phyloP scores from a whole-genome alignment of 1,284 basidiomycete genomes.

The Marasmius fiardii region DNA sequence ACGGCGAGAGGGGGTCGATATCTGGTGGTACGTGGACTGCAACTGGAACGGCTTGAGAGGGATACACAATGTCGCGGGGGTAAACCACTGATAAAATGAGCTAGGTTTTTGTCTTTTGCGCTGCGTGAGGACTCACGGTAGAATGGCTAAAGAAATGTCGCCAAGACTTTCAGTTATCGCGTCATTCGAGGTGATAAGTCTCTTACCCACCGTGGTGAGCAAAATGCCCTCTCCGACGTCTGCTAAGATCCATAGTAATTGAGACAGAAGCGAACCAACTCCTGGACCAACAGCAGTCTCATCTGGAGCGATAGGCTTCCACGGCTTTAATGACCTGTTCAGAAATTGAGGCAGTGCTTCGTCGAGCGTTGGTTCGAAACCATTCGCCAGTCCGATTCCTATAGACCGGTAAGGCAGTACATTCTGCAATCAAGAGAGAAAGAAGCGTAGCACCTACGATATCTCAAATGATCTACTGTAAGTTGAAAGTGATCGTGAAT shows the following conservation, averaged over 20 bases:
- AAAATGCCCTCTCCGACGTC: constrained; percentile 14
- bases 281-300: constrained; percentile 10
- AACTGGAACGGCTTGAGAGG: constrained; percentile 9
- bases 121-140: constrained; percentile 4
- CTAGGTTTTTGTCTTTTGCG: not conserved
- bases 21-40: constrained; percentile 11
- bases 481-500: constrained; percentile 10
- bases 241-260: constrained; percentile 13
- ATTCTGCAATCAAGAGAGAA: not conserved
- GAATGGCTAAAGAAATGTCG: not conserved
- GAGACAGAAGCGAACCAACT: constrained; percentile 11
- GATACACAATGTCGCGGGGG: constrained; percentile 12
- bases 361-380: constrained; percentile 2
- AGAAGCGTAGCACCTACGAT: constrained; percentile 5
- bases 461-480: constrained; percentile 10
- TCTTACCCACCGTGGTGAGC: constrained; percentile 11
- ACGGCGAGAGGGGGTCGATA: constrained; percentile 10
- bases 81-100: constrained; percentile 8
- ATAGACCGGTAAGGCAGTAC: not conserved
- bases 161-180: not conserved
- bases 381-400: constrained; percentile 5
- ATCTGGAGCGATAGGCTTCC: constrained; percentile 3
- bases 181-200: not conserved
- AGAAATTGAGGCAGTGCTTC: constrained; percentile 9
- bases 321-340: constrained; percentile 10